phyloP scores from a whole-genome alignment of 306 rosid genomes.

The Senna siamea region DNA sequence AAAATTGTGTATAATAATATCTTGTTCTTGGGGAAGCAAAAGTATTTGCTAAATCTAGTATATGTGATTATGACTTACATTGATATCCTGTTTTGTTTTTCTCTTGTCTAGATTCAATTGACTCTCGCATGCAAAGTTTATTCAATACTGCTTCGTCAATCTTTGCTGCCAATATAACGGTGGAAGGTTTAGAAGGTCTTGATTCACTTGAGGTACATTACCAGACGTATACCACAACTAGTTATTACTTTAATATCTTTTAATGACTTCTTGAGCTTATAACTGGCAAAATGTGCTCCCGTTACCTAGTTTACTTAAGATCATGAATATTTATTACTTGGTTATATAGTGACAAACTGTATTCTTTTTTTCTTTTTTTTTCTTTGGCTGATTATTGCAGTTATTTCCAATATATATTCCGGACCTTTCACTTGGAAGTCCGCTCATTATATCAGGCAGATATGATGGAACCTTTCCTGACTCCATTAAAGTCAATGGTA shows the following conservation, averaged over 20 bases:
- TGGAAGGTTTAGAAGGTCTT: conserved; percentile 66
- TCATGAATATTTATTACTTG: conserved; percentile 25
- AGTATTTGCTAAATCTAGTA: conserved; percentile 9
- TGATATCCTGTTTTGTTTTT: neutral
- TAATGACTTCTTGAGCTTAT: conserved; percentile 18
- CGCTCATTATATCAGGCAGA: conserved; percentile 88
- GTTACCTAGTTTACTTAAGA: conserved; percentile 15
- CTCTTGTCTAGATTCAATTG: conserved; percentile 64
- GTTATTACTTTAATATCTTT: neutral
- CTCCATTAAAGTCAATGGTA: conserved; percentile 64
- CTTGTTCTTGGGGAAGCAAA: neutral
- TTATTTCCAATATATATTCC: conserved; percentile 70
- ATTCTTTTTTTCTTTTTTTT: neutral
- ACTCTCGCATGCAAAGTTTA: conserved; percentile 63
- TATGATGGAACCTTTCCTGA: conserved; percentile 77
- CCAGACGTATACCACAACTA: conserved; percentile 12
- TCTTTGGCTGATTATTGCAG: conserved; percentile 52
- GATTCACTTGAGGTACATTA: conserved; percentile 73
- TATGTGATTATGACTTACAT: neutral
- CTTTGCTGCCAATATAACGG: conserved; percentile 60
- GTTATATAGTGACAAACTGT: conserved; percentile 25
- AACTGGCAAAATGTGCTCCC: conserved; percentile 12
- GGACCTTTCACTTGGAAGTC: conserved; percentile 75
- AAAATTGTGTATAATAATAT: neutral
- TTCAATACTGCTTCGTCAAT: conserved; percentile 65